Conservation (phyloP, 1,284 basidiomycete genomes). For the Leccinum griseonigrum region DNA sequence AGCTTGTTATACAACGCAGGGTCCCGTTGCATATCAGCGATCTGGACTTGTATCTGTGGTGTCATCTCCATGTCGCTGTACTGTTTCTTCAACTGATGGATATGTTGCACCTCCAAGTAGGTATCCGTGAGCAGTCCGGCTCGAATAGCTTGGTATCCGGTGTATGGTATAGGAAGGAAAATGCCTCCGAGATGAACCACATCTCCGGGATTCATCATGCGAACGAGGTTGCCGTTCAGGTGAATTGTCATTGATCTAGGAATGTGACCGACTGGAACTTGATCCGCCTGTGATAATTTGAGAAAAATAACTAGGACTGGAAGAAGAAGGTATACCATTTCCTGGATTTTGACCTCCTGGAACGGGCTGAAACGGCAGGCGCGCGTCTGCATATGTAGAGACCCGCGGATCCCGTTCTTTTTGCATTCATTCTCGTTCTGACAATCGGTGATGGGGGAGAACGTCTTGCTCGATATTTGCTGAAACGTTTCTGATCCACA, state of each 20-base stretch:
- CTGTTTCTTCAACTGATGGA: conserved; percentile 96
- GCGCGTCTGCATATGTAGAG: conserved; percentile 97
- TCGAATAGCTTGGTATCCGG: conserved; percentile 85
- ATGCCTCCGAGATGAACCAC: conserved; percentile 90
- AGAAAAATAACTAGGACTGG: conserved; percentile 4
- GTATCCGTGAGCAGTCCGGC: conserved; percentile 97
- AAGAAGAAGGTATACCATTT: conserved; percentile 69
- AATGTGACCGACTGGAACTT: conserved; percentile 99
- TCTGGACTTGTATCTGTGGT: conserved; percentile 74
- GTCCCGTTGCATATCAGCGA: conserved; percentile 74
- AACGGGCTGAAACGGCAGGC: conserved; percentile 98
- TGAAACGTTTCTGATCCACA: conserved; percentile 99
- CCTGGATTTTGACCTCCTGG: conserved; percentile 98
- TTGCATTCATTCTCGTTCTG: conserved; percentile 79
- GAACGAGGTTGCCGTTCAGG: conserved; percentile 86
- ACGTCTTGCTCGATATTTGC: conserved; percentile 92
- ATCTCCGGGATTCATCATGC: conserved; percentile 94
- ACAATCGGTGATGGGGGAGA: conserved; percentile 88
- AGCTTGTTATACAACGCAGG: conserved; percentile 83
- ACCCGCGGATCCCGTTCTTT: conserved; percentile 86
- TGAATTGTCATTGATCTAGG: conserved; percentile 98
- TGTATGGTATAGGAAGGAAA: conserved; percentile 89
- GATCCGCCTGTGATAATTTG: conserved; percentile 72
- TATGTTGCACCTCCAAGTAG: conserved; percentile 89
- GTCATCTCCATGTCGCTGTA: conserved; percentile 95